Conservation (phyloP, 73 alveolate genomes). For the Tetrahymena malaccensis region DNA sequence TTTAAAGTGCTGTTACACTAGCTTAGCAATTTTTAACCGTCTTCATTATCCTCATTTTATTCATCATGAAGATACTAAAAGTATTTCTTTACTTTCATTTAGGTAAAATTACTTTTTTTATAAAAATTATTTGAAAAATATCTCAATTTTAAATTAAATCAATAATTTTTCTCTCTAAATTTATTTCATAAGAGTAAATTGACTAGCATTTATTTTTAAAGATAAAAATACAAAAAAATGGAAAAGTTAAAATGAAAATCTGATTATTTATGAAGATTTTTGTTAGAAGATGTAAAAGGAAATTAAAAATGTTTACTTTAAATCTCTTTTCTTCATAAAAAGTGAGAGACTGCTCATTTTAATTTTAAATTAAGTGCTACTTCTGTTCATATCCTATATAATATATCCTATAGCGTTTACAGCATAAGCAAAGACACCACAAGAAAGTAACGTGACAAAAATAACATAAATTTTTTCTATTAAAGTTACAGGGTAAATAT, state of each 20-base stretch:
- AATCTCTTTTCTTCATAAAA: background rate
- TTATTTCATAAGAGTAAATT: no score
- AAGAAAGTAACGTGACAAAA: slow-evolving; percentile 49
- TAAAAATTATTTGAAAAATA: background rate
- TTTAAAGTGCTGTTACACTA: background rate
- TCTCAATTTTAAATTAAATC: no score
- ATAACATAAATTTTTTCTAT: slow-evolving; percentile 60
- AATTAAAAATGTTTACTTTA: background rate
- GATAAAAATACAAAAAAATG: no score
- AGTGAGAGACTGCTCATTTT: background rate
- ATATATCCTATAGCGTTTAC: slow-evolving; percentile 52
- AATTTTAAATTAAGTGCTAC: background rate
- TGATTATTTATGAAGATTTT: no score
- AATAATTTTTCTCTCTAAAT: no score
- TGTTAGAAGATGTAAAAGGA: background rate
- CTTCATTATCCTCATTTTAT: background rate
- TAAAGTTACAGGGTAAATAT: slow-evolving; percentile 46
- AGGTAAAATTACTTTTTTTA: background rate
- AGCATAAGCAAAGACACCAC: slow-evolving; percentile 66
- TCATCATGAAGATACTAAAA: background rate
- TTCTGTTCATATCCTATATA: slow-evolving; percentile 13
- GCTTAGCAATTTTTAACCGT: background rate
- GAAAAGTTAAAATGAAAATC: background rate
- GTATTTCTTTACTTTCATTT: background rate
- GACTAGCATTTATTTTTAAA: no score